phyloP scores from a whole-genome alignment of 805 yeast species.

The Isabelozyma heimii region DNA sequence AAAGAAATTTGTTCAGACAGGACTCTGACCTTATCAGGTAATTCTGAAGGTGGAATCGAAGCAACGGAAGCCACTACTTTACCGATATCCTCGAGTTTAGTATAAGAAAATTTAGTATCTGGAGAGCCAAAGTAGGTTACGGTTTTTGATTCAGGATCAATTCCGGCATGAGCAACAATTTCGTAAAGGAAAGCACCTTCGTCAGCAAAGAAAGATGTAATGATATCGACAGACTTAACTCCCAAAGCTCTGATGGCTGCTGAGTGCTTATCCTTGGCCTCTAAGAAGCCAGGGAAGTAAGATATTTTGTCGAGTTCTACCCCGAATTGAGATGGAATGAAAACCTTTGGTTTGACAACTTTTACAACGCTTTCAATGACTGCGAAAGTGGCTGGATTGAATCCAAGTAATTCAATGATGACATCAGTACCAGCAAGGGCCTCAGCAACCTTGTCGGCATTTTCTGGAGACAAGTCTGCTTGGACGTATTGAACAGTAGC shows the following conservation, averaged over 20 bases:
- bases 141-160: slow-evolving; percentile 29
- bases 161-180: slow-evolving; percentile 32
- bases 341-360: slow-evolving; percentile 46
- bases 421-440: slow-evolving; percentile 50
- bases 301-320: slow-evolving; percentile 31
- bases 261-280: slow-evolving; percentile 33
- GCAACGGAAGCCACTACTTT: slow-evolving; percentile 40
- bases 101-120: slow-evolving; percentile 28
- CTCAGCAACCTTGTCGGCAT: slow-evolving; percentile 24
- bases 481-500: slow-evolving; percentile 38
- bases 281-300: slow-evolving; percentile 33
- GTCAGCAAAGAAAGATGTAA: slow-evolving; percentile 36
- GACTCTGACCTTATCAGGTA: slow-evolving; percentile 46
- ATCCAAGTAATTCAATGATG: slow-evolving; percentile 44
- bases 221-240: slow-evolving; percentile 45
- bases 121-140: slow-evolving; percentile 42
- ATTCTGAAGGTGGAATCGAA: slow-evolving; percentile 27
- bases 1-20: slow-evolving; percentile 40
- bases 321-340: slow-evolving; percentile 64
- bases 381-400: slow-evolving; percentile 25
- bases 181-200: slow-evolving; percentile 36
- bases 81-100: slow-evolving; percentile 43
- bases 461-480: slow-evolving; percentile 23
- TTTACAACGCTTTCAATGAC: slow-evolving; percentile 38
- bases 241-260: slow-evolving; percentile 40